Conservation (phyloP, 129 eudicot genomes). For the Lonicera japonica region DNA sequence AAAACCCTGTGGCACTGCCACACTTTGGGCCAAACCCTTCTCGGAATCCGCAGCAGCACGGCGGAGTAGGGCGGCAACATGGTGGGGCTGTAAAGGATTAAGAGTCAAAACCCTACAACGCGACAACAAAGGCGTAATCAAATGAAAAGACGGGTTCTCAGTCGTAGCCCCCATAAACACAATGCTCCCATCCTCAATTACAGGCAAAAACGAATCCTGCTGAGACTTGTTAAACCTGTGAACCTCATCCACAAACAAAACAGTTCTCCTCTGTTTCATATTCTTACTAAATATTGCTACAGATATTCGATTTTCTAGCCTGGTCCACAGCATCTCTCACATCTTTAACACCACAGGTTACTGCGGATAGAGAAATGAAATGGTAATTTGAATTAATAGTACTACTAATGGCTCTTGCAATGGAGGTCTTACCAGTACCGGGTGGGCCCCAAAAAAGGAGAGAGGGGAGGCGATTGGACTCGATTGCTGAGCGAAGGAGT, state of each 20-base stretch:
- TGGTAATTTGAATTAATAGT: constrained; percentile 25
- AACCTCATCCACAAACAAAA: constrained; percentile 84
- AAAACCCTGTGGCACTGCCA: neutral
- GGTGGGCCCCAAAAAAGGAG: constrained; percentile 94
- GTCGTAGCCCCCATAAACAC: constrained; percentile 89
- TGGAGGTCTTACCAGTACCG: constrained; percentile 93
- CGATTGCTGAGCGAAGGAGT: constrained; percentile 51
- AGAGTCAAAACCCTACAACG: constrained; percentile 72
- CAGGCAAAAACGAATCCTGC: constrained; percentile 79
- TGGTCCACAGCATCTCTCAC: constrained; percentile 86
- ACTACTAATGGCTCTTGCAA: constrained; percentile 66
- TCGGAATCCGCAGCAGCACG: constrained; percentile 47
- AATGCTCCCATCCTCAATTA: constrained; percentile 83
- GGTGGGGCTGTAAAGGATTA: constrained; percentile 45
- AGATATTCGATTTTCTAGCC: constrained; percentile 41
- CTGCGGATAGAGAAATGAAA: constrained; percentile 70
- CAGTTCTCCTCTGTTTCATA: constrained; percentile 31
- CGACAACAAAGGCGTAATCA: constrained; percentile 77
- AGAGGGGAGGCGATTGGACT: constrained; percentile 57
- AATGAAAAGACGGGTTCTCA: constrained; percentile 86
- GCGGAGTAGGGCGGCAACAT: constrained; percentile 35
- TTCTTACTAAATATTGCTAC: too few species aligned
- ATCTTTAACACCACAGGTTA: constrained; percentile 80
- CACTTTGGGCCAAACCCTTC: constrained; percentile 42
- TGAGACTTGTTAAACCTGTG: constrained; percentile 93